A percentile compares a stretch with the other conserved stretches of the same genome.
These are phyloP conservation scores for Skeletonema grethae DNA, from an alignment of 108 stramenopile genomes.

Conservation along the genomic window DNA sequence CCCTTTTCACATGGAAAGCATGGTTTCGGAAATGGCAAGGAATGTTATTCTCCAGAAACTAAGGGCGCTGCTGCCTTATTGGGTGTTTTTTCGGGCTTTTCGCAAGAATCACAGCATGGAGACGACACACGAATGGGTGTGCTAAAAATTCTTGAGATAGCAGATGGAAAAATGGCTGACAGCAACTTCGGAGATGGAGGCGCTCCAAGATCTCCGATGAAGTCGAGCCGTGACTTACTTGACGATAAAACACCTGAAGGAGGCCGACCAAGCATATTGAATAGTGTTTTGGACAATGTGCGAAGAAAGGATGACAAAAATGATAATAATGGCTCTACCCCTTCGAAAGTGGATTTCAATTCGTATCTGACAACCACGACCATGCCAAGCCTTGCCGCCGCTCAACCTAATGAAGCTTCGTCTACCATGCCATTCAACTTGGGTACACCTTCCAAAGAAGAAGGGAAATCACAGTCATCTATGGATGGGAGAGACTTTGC, in stretches of 20 bases:
- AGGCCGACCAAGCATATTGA: conserved; percentile 29
- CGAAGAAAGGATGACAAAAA: conserved; percentile 24
- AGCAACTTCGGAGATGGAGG: conserved; percentile 23
- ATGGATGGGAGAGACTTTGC: conserved; percentile 22
- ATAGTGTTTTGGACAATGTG: conserved; percentile 30
- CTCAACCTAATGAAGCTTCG: conserved; percentile 10
- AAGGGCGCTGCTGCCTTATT: conserved; percentile 1
- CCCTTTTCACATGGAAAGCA: not conserved
- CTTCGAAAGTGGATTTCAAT: conserved; percentile 21
- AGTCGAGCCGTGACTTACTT: conserved; percentile 5
- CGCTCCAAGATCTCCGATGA: conserved; percentile 19
- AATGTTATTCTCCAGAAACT: conserved; percentile 1
- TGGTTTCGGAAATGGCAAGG: not conserved
- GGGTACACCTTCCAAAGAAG: conserved; percentile 24
- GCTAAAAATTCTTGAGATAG: conserved; percentile 38
- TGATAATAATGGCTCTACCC: conserved; percentile 16
- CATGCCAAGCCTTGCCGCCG: conserved; percentile 9
- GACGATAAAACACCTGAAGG: conserved; percentile 1
- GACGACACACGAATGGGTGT: conserved; percentile 44
- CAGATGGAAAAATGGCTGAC: conserved; percentile 31
- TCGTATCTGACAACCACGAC: conserved; percentile 16
- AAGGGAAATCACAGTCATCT: not conserved
- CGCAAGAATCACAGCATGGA: conserved; percentile 19
- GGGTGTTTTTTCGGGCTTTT: conserved; percentile 9
- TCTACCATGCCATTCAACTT: conserved; percentile 17